Percentiles rank a stretch among this genome's conserved stretches.
These are phyloP conservation scores for Ramaria sp. DNA, from an alignment of 768 basidiomycete genomes.

Conservation along the genomic window DNA sequence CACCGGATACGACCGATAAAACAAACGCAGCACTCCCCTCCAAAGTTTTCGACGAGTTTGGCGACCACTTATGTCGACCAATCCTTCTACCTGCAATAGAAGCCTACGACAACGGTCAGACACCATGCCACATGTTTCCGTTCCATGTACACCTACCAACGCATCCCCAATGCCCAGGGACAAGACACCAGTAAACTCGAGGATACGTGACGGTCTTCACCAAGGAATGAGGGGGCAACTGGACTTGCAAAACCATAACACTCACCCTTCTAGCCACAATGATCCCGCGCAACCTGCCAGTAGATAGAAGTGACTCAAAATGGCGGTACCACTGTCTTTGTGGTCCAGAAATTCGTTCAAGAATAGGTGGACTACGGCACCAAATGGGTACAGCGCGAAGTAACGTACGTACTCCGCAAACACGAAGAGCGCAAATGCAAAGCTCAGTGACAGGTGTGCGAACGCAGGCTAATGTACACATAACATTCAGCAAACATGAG, in stretches of 20 bases:
- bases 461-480: conserved; percentile 79
- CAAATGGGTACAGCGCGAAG: conserved; percentile 96
- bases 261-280: conserved; percentile 91
- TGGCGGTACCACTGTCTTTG: conserved; percentile 91
- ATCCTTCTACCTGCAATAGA: conserved; percentile 84
- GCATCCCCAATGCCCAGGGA: conserved; percentile 91
- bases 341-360: conserved; percentile 96
- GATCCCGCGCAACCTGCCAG: conserved; percentile 91
- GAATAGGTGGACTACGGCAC: conserved; percentile 86
- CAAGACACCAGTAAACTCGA: conserved; percentile 77
- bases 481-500: neutral
- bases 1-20: conserved; percentile 53
- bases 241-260: conserved; percentile 13
- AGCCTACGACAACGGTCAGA: conserved; percentile 38
- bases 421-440: conserved; percentile 88
- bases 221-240: conserved; percentile 8
- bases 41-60: conserved; percentile 75
- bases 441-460: conserved; percentile 88
- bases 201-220: conserved; percentile 34
- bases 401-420: conserved; percentile 98
- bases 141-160: conserved; percentile 38
- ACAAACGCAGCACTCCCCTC: conserved; percentile 86
- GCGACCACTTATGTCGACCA: conserved; percentile 77
- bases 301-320: conserved; percentile 95
- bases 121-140: neutral